Base-by-base conservation (phyloP, 768 basidiomycete genomes). In the Amanita molliuscula region DNA sequence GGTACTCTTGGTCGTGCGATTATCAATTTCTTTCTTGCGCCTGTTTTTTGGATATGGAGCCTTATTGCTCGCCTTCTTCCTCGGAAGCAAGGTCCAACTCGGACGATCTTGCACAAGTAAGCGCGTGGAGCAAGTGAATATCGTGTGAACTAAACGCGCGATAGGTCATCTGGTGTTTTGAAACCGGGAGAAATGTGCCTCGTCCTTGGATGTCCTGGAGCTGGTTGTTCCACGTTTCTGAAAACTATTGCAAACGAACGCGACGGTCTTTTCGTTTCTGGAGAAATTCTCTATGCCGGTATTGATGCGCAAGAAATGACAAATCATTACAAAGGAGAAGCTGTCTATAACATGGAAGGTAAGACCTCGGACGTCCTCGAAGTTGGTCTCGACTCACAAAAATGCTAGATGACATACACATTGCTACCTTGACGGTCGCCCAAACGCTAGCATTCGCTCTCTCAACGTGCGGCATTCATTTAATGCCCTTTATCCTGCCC, bases 161-260 rank as follows among this genome's bases (percentile, higher is more conserved):
- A 26, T 49, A 81, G 81, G 54, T 76, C 76, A 18, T 81, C 79
- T 6, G 89, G 88, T 35, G 68, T 81, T 15, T 65, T 89, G 35
- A 81, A 84, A 54, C 78, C 86, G 0, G 82, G 88, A 15, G 84
- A 93, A 71, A 92, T 93, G 89, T 83, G 88, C 59, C 75, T 91
- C 5, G 88, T 87, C 18, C 71, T 88, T 10, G 90, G 90, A 16
- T 82, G 87, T 48, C 90, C 90, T 3, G 86, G 84, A 1, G 76
- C 87, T 4, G 91, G 91, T 29, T 94, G 92, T 61, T 79, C 83
- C 0, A 87, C 92, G 0, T 91, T 95, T 67, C 72, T 95, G 18
- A 91, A 89, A 65, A 65, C 81, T 0, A 82, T 95, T 52, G 77
- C 92, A 16, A 91, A 93, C 61, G 75, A 82, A 53, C 75, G 87